Conservation (phyloP, 148 eudicot genomes). For the Heliamphora exappendiculata region DNA sequence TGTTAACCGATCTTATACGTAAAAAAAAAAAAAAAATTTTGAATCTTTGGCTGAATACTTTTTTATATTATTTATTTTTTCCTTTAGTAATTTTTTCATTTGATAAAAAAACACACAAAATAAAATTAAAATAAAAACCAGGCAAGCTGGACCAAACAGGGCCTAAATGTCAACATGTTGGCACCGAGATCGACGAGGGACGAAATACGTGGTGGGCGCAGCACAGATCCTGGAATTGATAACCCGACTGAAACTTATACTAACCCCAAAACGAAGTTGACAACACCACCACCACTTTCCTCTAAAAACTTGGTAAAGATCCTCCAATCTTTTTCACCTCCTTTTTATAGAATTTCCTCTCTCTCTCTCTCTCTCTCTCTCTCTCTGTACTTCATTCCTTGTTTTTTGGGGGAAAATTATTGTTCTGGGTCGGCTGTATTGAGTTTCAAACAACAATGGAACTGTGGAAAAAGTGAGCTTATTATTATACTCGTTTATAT, state of each 20-base stretch:
- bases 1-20: too few species aligned
- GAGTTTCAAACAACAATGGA: neutral
- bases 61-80: too few species aligned
- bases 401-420: neutral
- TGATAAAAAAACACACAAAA: too few species aligned
- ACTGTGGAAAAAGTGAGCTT: neutral
- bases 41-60: too few species aligned
- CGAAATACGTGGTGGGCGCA: constrained; percentile 17
- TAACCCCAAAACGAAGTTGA: neutral
- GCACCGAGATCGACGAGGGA: constrained; percentile 1
- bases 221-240: constrained; percentile 9
- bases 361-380: neutral
- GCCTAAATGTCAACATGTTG: too few species aligned
- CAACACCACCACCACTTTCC: neutral
- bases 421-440: neutral
- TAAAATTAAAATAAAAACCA: too few species aligned
- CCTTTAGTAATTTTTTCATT: too few species aligned
- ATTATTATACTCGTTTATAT: neutral
- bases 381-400: neutral
- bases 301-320: neutral
- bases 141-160: too few species aligned
- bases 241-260: neutral
- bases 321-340: neutral
- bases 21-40: too few species aligned
- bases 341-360: neutral